phyloP scores from a whole-genome alignment of 176 grass and related monocot species.

The Leersia perrieri region DNA sequence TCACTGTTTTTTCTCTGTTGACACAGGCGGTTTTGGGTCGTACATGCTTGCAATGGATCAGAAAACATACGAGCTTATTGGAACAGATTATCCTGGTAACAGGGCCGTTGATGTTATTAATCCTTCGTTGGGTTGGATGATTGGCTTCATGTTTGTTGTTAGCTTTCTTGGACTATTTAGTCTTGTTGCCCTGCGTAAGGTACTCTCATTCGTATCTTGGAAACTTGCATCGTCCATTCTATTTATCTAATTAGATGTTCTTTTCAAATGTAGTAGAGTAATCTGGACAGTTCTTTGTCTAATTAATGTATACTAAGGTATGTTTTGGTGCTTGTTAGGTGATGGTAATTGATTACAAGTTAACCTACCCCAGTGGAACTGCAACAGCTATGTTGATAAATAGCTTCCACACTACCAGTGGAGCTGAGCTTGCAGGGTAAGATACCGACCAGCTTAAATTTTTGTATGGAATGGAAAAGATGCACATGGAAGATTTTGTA shows the following conservation, averaged over 20 bases:
- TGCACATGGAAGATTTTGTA: neutral
- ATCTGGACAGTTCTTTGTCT: neutral
- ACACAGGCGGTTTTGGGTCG: constrained; percentile 75
- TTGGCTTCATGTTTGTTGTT: constrained; percentile 85
- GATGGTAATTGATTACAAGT: constrained; percentile 69
- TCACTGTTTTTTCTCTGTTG: constrained; percentile 3
- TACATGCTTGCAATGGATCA: constrained; percentile 94
- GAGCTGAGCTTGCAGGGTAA: constrained; percentile 60
- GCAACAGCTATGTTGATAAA: constrained; percentile 60
- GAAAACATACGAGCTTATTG: constrained; percentile 86
- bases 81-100: constrained; percentile 87
- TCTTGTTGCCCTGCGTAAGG: constrained; percentile 86
- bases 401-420: constrained; percentile 56
- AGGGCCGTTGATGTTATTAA: constrained; percentile 85
- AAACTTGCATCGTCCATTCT: neutral
- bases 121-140: constrained; percentile 89
- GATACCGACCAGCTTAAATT: neutral
- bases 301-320: neutral
- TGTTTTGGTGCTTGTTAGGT: constrained; percentile 35
- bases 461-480: neutral
- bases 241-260: neutral
- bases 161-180: constrained; percentile 93
- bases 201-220: constrained; percentile 4
- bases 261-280: neutral
- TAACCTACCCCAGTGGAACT: constrained; percentile 60